Evolutionary conservation across 352 stramenopile genomes (phyloP).

Genomic region (Globisporangium megalacanthum): DNA sequence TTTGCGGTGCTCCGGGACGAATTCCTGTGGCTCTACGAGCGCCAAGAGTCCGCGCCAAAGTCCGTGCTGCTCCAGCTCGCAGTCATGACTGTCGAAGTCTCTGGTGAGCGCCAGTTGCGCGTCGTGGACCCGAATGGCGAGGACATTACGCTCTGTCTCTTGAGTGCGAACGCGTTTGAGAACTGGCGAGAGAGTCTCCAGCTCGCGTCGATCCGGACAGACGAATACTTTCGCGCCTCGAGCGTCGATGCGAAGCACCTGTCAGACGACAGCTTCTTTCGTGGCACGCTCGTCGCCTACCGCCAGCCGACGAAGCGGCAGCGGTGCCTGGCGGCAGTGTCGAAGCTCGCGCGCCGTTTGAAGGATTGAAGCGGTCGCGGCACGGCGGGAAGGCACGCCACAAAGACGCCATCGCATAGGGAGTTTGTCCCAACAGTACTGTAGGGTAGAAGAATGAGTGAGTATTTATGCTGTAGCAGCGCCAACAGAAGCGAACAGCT

Average conservation of each 20-base stretch:
- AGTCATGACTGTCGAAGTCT: constrained; percentile 32
- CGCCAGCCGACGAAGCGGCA: constrained; percentile 28
- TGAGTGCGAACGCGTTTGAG: constrained; percentile 20
- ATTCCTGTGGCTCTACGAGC: constrained; percentile 56
- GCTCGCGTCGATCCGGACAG: constrained; percentile 31
- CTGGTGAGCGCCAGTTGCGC: constrained; percentile 25
- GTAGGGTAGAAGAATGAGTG: no score
- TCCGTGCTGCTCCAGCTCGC: constrained; percentile 49
- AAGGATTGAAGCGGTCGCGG: neutral
- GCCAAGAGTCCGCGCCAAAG: constrained; percentile 22
- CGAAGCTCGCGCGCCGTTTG: constrained; percentile 17
- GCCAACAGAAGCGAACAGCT: no score
- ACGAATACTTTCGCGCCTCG: constrained; percentile 33
- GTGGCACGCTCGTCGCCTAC: constrained; percentile 41
- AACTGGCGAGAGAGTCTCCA: constrained; percentile 29
- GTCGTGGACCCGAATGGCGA: constrained; percentile 48
- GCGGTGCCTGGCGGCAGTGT: constrained; percentile 27
- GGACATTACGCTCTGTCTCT: constrained; percentile 34
- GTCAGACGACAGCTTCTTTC: constrained; percentile 35
- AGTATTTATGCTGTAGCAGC: no score
- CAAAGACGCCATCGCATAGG: no score
- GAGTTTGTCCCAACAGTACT: no score
- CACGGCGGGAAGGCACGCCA: no score
- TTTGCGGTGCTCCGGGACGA: constrained; percentile 46
- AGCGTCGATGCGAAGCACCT: constrained; percentile 27